These are phyloP conservation scores for Fusarium pilosicola DNA, from an alignment of 2,329 filamentous ascomycete genomes.

Conservation along the genomic window DNA sequence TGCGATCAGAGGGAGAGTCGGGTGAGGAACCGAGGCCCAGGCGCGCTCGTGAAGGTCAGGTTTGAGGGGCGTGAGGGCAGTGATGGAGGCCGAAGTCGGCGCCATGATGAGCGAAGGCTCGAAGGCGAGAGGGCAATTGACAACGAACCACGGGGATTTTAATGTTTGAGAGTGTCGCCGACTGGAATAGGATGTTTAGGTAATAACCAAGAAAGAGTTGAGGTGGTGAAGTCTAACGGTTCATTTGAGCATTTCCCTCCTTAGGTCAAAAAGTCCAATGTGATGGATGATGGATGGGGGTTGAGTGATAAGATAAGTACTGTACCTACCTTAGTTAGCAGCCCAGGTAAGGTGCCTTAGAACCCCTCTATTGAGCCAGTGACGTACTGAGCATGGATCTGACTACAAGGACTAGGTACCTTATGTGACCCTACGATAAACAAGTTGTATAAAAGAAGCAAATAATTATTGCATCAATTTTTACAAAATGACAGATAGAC, in stretches of 20 bases:
- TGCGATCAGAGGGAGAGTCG: constrained; percentile 85
- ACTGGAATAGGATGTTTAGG: background rate
- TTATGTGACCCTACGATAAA: background rate
- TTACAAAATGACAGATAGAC: background rate
- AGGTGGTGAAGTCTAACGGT: constrained; percentile 8
- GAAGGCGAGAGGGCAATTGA: background rate
- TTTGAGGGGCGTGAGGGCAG: constrained; percentile 61
- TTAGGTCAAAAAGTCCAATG: constrained; percentile 29
- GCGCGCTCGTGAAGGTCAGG: constrained; percentile 75
- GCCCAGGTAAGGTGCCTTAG: no score
- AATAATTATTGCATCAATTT: background rate
- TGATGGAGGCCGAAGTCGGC: constrained; percentile 49
- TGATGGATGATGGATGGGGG: background rate
- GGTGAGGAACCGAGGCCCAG: constrained; percentile 88
- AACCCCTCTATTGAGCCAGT: constrained; percentile 27
- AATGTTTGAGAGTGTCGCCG: background rate
- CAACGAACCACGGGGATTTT: background rate
- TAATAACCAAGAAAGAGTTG: background rate
- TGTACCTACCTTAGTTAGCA: background rate
- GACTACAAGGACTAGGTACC: background rate
- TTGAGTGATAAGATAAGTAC: constrained; percentile 40
- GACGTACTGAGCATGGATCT: constrained; percentile 13
- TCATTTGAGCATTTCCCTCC: constrained; percentile 23
- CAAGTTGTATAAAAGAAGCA: background rate
- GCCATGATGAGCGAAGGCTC: constrained; percentile 33